Base-by-base conservation (phyloP, 169 alveolate species). In the Babesia sp. region DNA sequence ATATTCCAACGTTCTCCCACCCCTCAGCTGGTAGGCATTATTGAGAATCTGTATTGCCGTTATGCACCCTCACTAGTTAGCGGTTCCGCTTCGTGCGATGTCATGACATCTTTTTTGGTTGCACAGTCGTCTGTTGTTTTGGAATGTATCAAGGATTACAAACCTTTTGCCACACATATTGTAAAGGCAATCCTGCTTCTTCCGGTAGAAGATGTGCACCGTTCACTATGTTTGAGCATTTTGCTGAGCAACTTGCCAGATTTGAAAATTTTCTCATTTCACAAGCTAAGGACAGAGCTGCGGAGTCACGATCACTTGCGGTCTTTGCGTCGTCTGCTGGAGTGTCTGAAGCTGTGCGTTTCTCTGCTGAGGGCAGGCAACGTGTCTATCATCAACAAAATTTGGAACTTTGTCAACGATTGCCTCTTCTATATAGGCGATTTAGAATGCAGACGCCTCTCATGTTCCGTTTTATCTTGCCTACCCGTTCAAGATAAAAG, bases 351-450 rank as follows among this genome's bases (percentile, higher is more conserved):
- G 9, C 8, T 64, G n/a, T 45, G 74, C 33, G 61, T 50, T 44
- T 5, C 34, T 0, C 56, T 39, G 42, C 26, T 69, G 11, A 54
- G 24, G 0, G 34, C 8, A 28, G 56, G 41, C 18, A 75, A 77
- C 20, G 55, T 8, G 51, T 26, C 33, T 28, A 28, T 37, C 36
- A 34, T 64, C 3, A 44, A 64, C 26, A 29, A 39, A 11, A 74
- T 74, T 3, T 74, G 84, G 84, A 69, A 66, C 28, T 61, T 74
- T 39, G 60, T 64, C 42, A 59, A 74, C 48, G 71, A 74, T 22
- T 51, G 60, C 53, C 68, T 74, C 18, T 63, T 55, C 6, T 26
- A 42, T 29, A 45, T 74, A 4, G 33, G 57, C 24, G 84, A 74
- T 29, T 28, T 46, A 31, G 36, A 36, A 6, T 63, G 84, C 68